Conservation (phyloP, 129 eudicot species). For the Cynara cardunculus region DNA sequence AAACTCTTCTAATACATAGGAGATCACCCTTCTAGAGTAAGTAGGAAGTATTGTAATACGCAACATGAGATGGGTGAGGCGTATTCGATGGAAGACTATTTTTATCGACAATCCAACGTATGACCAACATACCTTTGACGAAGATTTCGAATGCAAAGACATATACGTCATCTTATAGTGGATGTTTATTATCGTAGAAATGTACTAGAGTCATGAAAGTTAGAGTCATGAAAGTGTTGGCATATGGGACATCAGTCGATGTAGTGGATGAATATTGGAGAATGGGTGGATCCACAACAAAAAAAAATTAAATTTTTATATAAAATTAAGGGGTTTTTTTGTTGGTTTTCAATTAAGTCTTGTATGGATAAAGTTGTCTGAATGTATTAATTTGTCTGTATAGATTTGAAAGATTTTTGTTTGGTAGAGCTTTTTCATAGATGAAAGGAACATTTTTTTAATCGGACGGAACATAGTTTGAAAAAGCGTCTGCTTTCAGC, state of each 20-base stretch:
- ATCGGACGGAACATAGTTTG: too few relatives aligned
- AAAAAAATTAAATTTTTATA: too few relatives aligned
- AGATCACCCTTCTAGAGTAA: not conserved
- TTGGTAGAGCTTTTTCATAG: too few relatives aligned
- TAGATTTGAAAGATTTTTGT: too few relatives aligned
- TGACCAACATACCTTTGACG: not conserved
- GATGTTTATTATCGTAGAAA: not conserved
- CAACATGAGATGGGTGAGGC: not conserved
- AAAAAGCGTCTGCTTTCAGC: too few relatives aligned
- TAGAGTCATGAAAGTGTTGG: not conserved
- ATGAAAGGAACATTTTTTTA: too few relatives aligned
- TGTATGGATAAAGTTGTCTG: too few relatives aligned
- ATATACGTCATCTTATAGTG: not conserved
- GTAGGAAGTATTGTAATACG: not conserved
- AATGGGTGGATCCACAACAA: not conserved
- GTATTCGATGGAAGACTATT: slow-evolving; percentile 3
- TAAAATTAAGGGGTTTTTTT: too few relatives aligned
- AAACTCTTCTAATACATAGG: not conserved
- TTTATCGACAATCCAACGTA: not conserved
- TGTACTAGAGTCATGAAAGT: not conserved
- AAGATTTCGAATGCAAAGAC: not conserved
- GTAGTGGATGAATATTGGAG: too few relatives aligned
- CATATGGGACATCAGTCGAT: not conserved
- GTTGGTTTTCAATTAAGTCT: too few relatives aligned
- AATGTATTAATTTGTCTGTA: too few relatives aligned